Percentiles rank a stretch among this genome's conserved stretches.
phyloP scores from a whole-genome alignment of 192 early-diverging fungal species.

The Backusella psychrophila region DNA sequence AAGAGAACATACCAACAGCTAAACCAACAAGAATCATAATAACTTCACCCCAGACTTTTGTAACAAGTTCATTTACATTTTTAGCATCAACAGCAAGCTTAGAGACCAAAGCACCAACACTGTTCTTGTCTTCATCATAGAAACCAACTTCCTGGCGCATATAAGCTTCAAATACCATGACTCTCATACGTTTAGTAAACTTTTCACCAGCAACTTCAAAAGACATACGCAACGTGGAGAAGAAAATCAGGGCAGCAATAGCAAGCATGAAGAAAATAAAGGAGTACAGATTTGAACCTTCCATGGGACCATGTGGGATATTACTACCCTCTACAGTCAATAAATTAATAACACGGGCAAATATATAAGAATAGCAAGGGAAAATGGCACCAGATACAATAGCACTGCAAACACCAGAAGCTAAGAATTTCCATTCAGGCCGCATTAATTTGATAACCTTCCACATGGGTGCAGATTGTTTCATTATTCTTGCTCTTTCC shows the following conservation, averaged over 20 bases:
- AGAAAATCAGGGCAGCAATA: constrained; percentile 52
- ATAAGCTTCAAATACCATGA: constrained; percentile 63
- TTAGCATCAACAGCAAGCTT: constrained; percentile 76
- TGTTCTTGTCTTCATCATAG: constrained; percentile 78
- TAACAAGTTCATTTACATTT: constrained; percentile 49
- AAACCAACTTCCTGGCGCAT: constrained; percentile 81
- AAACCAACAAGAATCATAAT: constrained; percentile 21
- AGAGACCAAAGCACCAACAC: constrained; percentile 74
- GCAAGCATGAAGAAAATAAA: constrained; percentile 36
- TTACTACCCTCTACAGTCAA: constrained; percentile 36
- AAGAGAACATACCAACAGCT: constrained; percentile 16
- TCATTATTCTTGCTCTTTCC: constrained; percentile 31
- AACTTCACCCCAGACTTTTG: constrained; percentile 42
- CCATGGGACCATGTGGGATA: constrained; percentile 26
- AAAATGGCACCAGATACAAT: constrained; percentile 66
- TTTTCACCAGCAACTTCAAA: constrained; percentile 65
- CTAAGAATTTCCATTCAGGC: constrained; percentile 48
- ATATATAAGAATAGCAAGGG: constrained; percentile 66
- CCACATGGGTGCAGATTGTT: constrained; percentile 50
- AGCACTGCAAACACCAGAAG: constrained; percentile 58
- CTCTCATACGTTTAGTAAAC: constrained; percentile 65
- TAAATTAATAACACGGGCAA: constrained; percentile 44
- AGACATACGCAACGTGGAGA: constrained; percentile 52
- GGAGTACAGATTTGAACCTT: constrained; percentile 37
- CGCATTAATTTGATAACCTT: constrained; percentile 51